Evolutionary conservation across 225 moss, liverwort and hornwort species (phyloP).

Genomic region (Physcomitrium patens): DNA sequence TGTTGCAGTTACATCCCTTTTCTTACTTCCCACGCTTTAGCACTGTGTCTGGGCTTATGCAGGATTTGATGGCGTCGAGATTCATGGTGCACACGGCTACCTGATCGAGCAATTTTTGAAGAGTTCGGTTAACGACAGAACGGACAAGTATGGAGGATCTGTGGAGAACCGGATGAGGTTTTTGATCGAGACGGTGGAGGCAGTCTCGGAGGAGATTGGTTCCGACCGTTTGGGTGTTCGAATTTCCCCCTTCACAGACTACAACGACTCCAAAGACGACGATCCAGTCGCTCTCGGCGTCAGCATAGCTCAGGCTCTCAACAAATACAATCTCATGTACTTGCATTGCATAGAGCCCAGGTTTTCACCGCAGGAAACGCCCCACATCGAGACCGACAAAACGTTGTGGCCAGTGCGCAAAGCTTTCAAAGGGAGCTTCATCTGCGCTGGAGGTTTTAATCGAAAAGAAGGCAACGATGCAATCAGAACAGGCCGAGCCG

Average conservation of each 20-base stretch:
- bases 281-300: slow-evolving; percentile 24
- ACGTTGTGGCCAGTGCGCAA: slow-evolving; percentile 53
- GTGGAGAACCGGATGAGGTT: slow-evolving; percentile 63
- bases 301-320: slow-evolving; percentile 39
- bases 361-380: neutral
- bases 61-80: slow-evolving; percentile 69
- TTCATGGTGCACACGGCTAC: slow-evolving; percentile 61
- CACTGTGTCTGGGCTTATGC: neutral
- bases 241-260: slow-evolving; percentile 61
- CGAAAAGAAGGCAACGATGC: slow-evolving; percentile 43
- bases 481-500: slow-evolving; percentile 32
- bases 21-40: too few species aligned
- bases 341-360: slow-evolving; percentile 62
- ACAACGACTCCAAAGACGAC: slow-evolving; percentile 31
- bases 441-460: slow-evolving; percentile 48
- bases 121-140: slow-evolving; percentile 48
- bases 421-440: slow-evolving; percentile 39
- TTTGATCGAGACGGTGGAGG: slow-evolving; percentile 62
- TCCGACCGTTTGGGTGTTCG: slow-evolving; percentile 60
- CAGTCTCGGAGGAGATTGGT: slow-evolving; percentile 46
- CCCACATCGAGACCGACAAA: slow-evolving; percentile 33
- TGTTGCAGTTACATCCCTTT: too few species aligned
- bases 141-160: slow-evolving; percentile 54
- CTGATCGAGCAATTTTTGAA: slow-evolving; percentile 45
- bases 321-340: slow-evolving; percentile 38